Conservation (phyloP, 2,329 filamentous ascomycete species). For the Calonectria hongkongensis region DNA sequence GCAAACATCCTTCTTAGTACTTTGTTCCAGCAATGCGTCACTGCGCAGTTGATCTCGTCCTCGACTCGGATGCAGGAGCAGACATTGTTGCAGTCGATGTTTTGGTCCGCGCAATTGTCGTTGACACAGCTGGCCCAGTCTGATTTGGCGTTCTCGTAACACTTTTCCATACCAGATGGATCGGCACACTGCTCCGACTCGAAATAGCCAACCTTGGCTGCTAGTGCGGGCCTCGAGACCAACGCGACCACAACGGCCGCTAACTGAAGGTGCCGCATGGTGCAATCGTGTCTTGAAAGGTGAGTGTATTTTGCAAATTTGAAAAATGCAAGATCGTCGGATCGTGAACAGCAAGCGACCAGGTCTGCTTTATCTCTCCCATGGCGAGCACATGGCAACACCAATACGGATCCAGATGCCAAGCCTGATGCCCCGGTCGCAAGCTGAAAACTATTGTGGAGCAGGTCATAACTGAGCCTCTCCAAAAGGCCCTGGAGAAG, state of each 20-base stretch:
- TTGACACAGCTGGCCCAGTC: neutral
- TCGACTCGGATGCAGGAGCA: constrained; percentile 9
- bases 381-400: neutral
- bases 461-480: constrained; percentile 1
- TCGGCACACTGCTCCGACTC: constrained; percentile 7
- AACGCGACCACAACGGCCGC: neutral
- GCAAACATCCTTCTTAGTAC: neutral
- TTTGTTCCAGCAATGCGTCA: constrained; percentile 9
- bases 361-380: neutral
- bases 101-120: neutral
- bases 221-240: neutral
- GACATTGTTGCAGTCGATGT: constrained; percentile 5
- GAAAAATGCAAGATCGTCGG: too few species aligned
- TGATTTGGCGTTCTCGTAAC: neutral
- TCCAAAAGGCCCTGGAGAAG: neutral
- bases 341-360: neutral
- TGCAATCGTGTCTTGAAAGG: neutral
- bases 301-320: neutral
- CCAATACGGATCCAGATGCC: neutral
- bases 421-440: neutral
- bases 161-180: constrained; percentile 19
- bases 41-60: constrained; percentile 2
- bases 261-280: constrained; percentile 5
- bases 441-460: constrained; percentile 19
- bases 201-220: constrained; percentile 13